phyloP scores from a whole-genome alignment of 2,329 filamentous ascomycete genomes.

The Teratosphaeria viscida region DNA sequence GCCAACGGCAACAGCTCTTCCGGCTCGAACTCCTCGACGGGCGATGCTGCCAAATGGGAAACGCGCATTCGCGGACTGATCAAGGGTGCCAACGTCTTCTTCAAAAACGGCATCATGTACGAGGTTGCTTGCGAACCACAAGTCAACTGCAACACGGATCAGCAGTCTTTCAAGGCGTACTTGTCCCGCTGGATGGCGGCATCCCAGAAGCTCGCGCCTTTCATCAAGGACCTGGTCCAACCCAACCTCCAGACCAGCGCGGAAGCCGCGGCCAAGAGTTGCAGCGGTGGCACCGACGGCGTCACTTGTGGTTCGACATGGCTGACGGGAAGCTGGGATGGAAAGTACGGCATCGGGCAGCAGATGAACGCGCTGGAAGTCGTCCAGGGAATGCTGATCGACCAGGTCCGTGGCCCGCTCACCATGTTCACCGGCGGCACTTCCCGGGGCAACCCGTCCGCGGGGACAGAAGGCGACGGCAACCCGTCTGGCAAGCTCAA shows the following conservation, averaged over 20 bases:
- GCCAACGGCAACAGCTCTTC: not conserved
- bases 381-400: slow-evolving; percentile 35
- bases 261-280: slow-evolving; percentile 43
- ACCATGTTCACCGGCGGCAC: slow-evolving; percentile 44
- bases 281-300: slow-evolving; percentile 38
- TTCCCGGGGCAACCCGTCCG: slow-evolving; percentile 34
- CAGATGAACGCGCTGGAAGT: slow-evolving; percentile 48
- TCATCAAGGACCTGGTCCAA: slow-evolving; percentile 34
- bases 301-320: slow-evolving; percentile 37
- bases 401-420: slow-evolving; percentile 30
- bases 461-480: slow-evolving; percentile 23
- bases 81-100: slow-evolving; percentile 28
- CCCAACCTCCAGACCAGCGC: slow-evolving; percentile 45
- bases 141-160: slow-evolving; percentile 34
- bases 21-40: not conserved
- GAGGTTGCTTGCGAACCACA: slow-evolving; percentile 35
- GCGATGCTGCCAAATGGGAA: slow-evolving; percentile 11
- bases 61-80: slow-evolving; percentile 15
- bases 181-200: slow-evolving; percentile 41
- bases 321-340: slow-evolving; percentile 33
- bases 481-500: slow-evolving; percentile 23
- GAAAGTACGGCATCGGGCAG: slow-evolving; percentile 42
- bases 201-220: slow-evolving; percentile 42
- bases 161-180: slow-evolving; percentile 35
- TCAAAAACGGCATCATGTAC: slow-evolving; percentile 30